Evolutionary conservation across 1,284 basidiomycete species (phyloP).

Genomic region (Rhodotorula sp.): DNA sequence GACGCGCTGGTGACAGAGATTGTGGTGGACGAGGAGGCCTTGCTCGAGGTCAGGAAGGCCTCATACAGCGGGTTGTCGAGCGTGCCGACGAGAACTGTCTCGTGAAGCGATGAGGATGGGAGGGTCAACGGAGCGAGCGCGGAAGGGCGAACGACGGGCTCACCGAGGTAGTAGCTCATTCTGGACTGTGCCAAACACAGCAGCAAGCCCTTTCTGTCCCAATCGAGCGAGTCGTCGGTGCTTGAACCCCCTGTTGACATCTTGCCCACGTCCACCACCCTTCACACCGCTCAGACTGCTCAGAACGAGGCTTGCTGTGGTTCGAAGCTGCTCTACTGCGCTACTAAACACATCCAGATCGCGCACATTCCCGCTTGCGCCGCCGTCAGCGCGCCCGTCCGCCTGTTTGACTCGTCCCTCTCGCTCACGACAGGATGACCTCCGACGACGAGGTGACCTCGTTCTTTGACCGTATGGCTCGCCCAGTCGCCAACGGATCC

Average conservation of each 20-base stretch:
- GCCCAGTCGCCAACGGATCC: background rate
- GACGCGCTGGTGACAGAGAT: constrained; percentile 21
- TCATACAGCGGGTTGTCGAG: constrained; percentile 48
- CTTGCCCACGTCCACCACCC: background rate
- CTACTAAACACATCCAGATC: too few species aligned
- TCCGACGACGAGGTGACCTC: background rate
- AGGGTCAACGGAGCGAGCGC: background rate
- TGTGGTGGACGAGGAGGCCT: constrained; percentile 22
- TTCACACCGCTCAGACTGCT: background rate
- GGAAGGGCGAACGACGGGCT: background rate
- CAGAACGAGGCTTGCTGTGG: background rate
- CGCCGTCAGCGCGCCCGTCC: background rate
- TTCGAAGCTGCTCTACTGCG: too few species aligned
- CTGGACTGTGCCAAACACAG: too few species aligned
- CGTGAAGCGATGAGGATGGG: background rate
- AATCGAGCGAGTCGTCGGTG: background rate
- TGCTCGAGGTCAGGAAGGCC: constrained; percentile 41
- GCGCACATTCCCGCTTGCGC: too few species aligned
- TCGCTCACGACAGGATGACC: background rate
- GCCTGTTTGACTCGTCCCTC: background rate
- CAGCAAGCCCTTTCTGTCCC: background rate
- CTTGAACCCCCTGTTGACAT: background rate
- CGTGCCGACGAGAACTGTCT: constrained; percentile 43
- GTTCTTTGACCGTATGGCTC: constrained; percentile 1
- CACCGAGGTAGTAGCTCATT: constrained; percentile 38